Evolutionary conservation across 306 rosid genomes (phyloP).

Genomic region (Medicago lupulina): DNA sequence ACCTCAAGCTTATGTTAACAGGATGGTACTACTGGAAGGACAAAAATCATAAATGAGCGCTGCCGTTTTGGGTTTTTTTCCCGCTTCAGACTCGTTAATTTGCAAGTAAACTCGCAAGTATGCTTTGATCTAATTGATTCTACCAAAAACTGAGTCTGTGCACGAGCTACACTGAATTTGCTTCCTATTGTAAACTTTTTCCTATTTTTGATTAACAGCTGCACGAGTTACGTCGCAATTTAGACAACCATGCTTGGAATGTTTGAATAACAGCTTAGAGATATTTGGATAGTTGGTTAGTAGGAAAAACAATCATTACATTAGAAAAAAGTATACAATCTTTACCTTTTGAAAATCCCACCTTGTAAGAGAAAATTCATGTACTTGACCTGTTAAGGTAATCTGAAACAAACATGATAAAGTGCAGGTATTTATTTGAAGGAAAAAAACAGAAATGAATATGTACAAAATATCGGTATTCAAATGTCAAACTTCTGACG

Average conservation of each 20-base stretch:
- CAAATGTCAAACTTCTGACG: no score
- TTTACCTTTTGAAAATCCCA: neutral
- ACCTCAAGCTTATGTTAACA: neutral
- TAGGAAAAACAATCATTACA: neutral
- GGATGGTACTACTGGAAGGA: neutral
- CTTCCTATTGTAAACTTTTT: neutral
- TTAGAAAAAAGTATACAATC: neutral
- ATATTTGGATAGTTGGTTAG: neutral
- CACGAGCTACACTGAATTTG: neutral
- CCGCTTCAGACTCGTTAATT: neutral
- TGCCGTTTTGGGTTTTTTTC: neutral
- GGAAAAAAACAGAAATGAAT: neutral
- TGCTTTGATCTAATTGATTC: neutral
- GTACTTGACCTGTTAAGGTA: neutral
- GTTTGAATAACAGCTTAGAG: neutral
- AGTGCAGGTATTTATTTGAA: slow-evolving; percentile 9
- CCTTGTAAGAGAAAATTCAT: neutral
- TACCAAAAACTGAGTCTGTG: neutral
- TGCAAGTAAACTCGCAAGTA: neutral
- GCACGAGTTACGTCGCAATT: neutral
- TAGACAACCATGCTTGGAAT: slow-evolving; percentile 7
- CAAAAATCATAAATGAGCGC: neutral
- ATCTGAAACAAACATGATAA: neutral
- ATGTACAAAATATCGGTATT: neutral
- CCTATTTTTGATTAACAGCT: no score